Percentiles rank a stretch among this genome's conserved stretches.
Conservation (phyloP, 2,329 filamentous ascomycete genomes). For the Fusarium phyllophilum region DNA sequence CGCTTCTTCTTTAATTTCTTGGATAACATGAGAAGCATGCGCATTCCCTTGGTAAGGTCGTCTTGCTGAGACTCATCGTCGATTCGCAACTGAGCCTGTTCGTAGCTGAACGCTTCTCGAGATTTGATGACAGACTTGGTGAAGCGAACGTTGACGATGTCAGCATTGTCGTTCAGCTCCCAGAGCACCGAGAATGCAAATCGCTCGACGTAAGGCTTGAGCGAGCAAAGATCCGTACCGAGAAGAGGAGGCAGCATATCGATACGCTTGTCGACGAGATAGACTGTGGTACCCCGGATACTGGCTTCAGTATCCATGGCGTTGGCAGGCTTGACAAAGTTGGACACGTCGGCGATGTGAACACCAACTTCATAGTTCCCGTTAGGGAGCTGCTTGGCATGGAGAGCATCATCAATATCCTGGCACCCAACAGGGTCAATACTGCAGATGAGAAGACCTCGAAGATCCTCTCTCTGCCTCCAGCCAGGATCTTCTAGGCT, state of each 20-base stretch:
- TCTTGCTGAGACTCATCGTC: conserved; percentile 90
- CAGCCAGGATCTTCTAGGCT: conserved; percentile 85
- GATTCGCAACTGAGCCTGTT: conserved; percentile 92
- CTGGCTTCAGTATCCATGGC: conserved; percentile 97
- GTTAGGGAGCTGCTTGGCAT: conserved; percentile 85
- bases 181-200: conserved; percentile 87
- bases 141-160: conserved; percentile 86
- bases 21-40: conserved; percentile 85
- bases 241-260: conserved; percentile 98
- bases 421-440: conserved; percentile 97
- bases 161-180: conserved; percentile 87
- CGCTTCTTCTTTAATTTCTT: conserved; percentile 95
- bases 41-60: conserved; percentile 89
- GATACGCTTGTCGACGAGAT: conserved; percentile 98
- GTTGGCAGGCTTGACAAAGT: conserved; percentile 97
- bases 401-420: conserved; percentile 97
- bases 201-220: conserved; percentile 97
- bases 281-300: conserved; percentile 94
- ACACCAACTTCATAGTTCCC: conserved; percentile 97
- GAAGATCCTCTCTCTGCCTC: conserved; percentile 84
- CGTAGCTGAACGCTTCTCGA: conserved; percentile 96
- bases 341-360: conserved; percentile 98
- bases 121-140: conserved; percentile 99
- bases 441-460: conserved; percentile 90
- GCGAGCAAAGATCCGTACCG: conserved; percentile 93